phyloP scores from a whole-genome alignment of 208 protist genomes.

The Trypanosoma cruzi region DNA sequence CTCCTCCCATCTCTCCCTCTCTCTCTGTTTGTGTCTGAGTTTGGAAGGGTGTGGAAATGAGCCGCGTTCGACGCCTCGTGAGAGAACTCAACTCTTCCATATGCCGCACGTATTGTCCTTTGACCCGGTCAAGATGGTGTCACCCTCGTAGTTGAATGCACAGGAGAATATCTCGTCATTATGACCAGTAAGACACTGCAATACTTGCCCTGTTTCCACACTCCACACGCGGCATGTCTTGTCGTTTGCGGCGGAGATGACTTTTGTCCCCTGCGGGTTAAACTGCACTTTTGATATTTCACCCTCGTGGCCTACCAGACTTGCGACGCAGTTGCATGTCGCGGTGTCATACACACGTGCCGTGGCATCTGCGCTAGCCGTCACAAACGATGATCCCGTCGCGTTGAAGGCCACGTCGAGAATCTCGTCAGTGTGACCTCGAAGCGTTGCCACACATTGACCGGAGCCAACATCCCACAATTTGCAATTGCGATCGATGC shows the following conservation, averaged over 20 bases:
- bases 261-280: conserved; percentile 95
- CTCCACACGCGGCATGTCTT: conserved; percentile 95
- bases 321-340: conserved; percentile 88
- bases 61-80: background rate
- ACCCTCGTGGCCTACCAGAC: conserved; percentile 92
- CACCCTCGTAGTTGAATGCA: conserved; percentile 96
- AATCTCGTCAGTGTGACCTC: conserved; percentile 94
- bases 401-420: conserved; percentile 94
- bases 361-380: conserved; percentile 94
- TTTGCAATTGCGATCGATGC: conserved; percentile 95
- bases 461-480: conserved; percentile 95
- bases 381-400: conserved; percentile 89
- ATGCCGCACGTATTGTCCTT: conserved; percentile 97
- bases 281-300: conserved; percentile 96
- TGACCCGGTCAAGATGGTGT: conserved; percentile 96
- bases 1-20: background rate
- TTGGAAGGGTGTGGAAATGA: background rate
- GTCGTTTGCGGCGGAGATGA: conserved; percentile 95
- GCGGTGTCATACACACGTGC: conserved; percentile 92
- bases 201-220: conserved; percentile 78
- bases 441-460: conserved; percentile 87
- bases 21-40: background rate
- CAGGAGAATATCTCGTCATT: conserved; percentile 97
- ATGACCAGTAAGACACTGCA: conserved; percentile 95
- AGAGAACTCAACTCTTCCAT: conserved; percentile 82